These are phyloP conservation scores for Ilex aquifolium DNA, from an alignment of 257 asterid species.

Conservation along the genomic window DNA sequence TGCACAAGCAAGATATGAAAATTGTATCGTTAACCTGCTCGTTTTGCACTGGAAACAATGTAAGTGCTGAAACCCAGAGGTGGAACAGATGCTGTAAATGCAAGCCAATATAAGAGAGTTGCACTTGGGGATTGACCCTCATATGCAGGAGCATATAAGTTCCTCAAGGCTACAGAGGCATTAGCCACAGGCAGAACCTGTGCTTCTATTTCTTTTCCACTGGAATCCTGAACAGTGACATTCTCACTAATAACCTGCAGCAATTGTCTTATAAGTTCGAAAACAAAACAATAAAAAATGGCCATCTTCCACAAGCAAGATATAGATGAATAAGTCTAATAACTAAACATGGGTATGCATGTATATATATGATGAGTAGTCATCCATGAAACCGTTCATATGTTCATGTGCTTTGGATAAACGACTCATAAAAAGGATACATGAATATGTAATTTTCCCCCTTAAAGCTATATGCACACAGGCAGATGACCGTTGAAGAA, in stretches of 20 bases:
- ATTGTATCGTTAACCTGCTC: conserved; percentile 32
- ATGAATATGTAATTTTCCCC: too few relatives aligned
- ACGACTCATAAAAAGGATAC: too few relatives aligned
- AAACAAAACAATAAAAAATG: too few relatives aligned
- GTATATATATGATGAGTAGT: too few relatives aligned
- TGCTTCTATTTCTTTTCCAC: conserved; percentile 58
- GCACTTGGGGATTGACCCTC: conserved; percentile 45
- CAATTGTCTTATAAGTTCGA: conserved; percentile 10
- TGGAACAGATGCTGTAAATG: conserved; percentile 71
- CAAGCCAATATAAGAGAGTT: conserved; percentile 64
- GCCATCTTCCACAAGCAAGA: too few relatives aligned
- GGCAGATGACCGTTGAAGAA: too few relatives aligned
- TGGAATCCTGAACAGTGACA: conserved; percentile 60
- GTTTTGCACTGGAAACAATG: conserved; percentile 41
- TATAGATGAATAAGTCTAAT: too few relatives aligned
- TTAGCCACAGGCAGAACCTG: conserved; percentile 71
- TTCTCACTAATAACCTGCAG: conserved; percentile 61
- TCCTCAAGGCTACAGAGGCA: conserved; percentile 45
- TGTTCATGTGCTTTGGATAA: too few relatives aligned
- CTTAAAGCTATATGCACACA: too few relatives aligned
- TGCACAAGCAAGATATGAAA: conserved; percentile 8
- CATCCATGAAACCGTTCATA: too few relatives aligned
- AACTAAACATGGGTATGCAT: too few relatives aligned
- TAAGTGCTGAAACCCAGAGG: conserved; percentile 89
- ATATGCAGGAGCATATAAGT: conserved; percentile 54